Evolutionary conservation across 176 grass and related monocot species (phyloP).

Genomic region (Tillandsia leiboldiana): DNA sequence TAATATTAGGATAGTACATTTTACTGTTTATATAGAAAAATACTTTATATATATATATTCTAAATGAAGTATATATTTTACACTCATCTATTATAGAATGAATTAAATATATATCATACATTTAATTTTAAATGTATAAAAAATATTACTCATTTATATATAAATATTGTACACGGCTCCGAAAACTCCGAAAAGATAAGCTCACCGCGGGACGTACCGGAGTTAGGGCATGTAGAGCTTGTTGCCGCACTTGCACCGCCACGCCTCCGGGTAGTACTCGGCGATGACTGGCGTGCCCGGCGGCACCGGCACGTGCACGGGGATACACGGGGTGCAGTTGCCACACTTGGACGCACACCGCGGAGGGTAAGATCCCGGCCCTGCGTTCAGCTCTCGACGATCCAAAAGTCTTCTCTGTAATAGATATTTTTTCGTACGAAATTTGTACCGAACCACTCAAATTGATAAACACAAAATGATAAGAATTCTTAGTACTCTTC

Average conservation of each 20-base stretch:
- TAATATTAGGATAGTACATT: no score
- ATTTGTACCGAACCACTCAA: not conserved
- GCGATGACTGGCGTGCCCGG: constrained; percentile 62
- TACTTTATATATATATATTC: no score
- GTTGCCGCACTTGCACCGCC: constrained; percentile 82
- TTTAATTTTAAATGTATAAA: no score
- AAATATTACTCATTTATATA: no score
- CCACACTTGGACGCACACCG: constrained; percentile 66
- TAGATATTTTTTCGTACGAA: not conserved
- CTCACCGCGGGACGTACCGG: not conserved
- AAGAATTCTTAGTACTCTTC: no score
- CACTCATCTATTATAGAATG: no score
- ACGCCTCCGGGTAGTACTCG: constrained; percentile 87
- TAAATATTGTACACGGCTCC: no score
- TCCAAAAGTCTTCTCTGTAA: not conserved
- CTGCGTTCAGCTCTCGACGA: constrained; percentile 24
- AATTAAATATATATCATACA: no score
- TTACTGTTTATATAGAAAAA: no score
- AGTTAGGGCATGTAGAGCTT: constrained; percentile 66
- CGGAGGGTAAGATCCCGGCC: constrained; percentile 69
- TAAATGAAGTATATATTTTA: no score
- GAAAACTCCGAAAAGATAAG: not conserved
- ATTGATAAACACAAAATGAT: not conserved
- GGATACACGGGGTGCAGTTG: constrained; percentile 54
- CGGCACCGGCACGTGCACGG: constrained; percentile 72